These are phyloP conservation scores for Lagerstroemia speciosa DNA, from an alignment of 345 rosid species.

Conservation along the genomic window DNA sequence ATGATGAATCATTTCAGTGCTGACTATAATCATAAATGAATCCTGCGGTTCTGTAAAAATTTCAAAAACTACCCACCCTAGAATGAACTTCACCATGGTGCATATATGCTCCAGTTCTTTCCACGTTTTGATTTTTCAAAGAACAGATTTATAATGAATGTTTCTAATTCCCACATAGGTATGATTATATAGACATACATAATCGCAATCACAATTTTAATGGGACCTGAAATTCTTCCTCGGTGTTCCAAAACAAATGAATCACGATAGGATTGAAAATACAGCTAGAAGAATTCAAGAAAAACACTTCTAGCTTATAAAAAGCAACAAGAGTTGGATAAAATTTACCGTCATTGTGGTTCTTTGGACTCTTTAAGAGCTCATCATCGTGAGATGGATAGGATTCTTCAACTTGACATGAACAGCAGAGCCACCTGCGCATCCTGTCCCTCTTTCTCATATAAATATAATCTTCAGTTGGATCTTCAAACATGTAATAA, in stretches of 20 bases:
- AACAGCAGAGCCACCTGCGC: constrained; percentile 95
- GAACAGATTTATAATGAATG: neutral
- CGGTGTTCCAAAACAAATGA: neutral
- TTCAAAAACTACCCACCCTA: neutral
- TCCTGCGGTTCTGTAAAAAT: neutral
- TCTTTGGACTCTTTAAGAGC: constrained; percentile 43
- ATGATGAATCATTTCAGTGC: neutral
- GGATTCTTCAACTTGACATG: constrained; percentile 72
- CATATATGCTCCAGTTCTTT: neutral
- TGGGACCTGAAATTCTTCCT: neutral
- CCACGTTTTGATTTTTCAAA: neutral
- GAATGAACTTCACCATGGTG: neutral
- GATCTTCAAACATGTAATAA: constrained; percentile 42
- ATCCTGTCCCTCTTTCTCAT: constrained; percentile 68
- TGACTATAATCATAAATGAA: neutral
- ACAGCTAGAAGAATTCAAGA: neutral
- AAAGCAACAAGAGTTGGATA: neutral
- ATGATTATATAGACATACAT: neutral
- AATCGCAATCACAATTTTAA: neutral
- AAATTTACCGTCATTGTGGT: constrained; percentile 52
- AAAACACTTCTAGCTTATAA: neutral
- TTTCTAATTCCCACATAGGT: neutral
- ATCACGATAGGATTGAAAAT: too few species aligned
- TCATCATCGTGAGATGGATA: constrained; percentile 52
- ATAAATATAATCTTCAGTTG: constrained; percentile 37